Conservation (phyloP, 2,329 filamentous ascomycete genomes). For the Colletotrichum tamarilloi region DNA sequence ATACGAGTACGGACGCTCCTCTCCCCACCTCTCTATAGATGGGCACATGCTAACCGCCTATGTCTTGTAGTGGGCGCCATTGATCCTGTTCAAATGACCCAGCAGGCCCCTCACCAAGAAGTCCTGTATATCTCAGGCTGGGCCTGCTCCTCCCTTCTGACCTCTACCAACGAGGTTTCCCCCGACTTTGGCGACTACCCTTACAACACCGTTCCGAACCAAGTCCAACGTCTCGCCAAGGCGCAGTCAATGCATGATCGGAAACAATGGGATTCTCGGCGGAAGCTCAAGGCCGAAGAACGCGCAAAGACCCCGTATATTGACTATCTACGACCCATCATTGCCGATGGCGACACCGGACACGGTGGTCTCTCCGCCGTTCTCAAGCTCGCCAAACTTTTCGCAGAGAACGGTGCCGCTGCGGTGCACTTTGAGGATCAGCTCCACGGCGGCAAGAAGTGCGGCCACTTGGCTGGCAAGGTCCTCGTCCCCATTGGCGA, state of each 20-base stretch:
- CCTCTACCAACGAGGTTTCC: constrained; percentile 95
- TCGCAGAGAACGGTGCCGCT: constrained; percentile 95
- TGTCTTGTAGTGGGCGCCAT: constrained; percentile 84
- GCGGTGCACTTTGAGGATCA: constrained; percentile 99
- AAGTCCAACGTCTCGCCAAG: constrained; percentile 95
- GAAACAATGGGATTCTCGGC: constrained; percentile 89
- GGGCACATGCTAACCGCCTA: constrained; percentile 33
- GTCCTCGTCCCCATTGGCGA: constrained; percentile 93
- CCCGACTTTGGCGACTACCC: constrained; percentile 99
- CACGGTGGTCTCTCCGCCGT: constrained; percentile 94
- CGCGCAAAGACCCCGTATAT: constrained; percentile 82
- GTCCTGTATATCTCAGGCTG: constrained; percentile 96
- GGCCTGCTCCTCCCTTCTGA: constrained; percentile 95
- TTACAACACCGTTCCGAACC: constrained; percentile 98
- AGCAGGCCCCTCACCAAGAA: constrained; percentile 95
- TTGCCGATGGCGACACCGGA: constrained; percentile 96
- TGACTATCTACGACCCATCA: constrained; percentile 93
- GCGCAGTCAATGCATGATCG: constrained; percentile 97
- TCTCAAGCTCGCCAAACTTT: constrained; percentile 95
- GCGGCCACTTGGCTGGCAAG: constrained; percentile 95
- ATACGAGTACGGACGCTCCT: constrained; percentile 77
- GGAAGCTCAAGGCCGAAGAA: constrained; percentile 80
- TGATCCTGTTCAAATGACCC: constrained; percentile 99
- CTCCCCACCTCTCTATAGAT: neutral
- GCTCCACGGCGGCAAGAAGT: constrained; percentile 98